Evolutionary conservation across 805 yeast species (phyloP).

Genomic region (Wickerhamiella alocasiicola): DNA sequence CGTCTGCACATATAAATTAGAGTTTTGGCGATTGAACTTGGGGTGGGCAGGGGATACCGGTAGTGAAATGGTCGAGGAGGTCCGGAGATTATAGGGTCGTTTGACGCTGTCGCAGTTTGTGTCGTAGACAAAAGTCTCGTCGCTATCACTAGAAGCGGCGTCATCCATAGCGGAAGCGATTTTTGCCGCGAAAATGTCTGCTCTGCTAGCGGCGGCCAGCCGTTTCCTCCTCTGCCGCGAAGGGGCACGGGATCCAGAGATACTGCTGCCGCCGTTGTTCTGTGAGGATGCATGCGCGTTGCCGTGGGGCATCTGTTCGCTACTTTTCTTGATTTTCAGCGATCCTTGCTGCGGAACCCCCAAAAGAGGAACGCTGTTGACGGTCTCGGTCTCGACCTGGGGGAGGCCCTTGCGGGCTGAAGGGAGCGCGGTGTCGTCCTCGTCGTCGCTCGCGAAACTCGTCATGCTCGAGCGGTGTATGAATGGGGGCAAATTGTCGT

Average conservation of each 20-base stretch:
- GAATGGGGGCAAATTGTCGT: slow-evolving; percentile 1
- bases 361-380: slow-evolving; percentile 35
- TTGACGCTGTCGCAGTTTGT: slow-evolving; percentile 23
- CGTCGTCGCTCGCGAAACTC: slow-evolving; percentile 4
- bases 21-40: slow-evolving; percentile 3
- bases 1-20: slow-evolving; percentile 7
- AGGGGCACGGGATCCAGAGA: slow-evolving; percentile 10
- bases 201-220: slow-evolving; percentile 46
- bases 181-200: slow-evolving; percentile 90
- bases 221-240: slow-evolving; percentile 31
- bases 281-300: not conserved
- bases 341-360: slow-evolving; percentile 23
- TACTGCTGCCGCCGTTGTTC: not conserved
- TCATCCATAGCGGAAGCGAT: slow-evolving; percentile 90
- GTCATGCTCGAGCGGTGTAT: slow-evolving; percentile 1
- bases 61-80: slow-evolving; percentile 15
- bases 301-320: slow-evolving; percentile 19
- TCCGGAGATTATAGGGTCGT: slow-evolving; percentile 18
- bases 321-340: slow-evolving; percentile 22
- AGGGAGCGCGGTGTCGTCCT: slow-evolving; percentile 4
- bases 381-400: slow-evolving; percentile 49
- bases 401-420: slow-evolving; percentile 7
- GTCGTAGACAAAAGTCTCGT: slow-evolving; percentile 95
- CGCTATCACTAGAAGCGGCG: slow-evolving; percentile 67
- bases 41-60: slow-evolving; percentile 10